Percentiles rank a stretch among this genome's conserved stretches.
phyloP scores from a whole-genome alignment of 2,329 filamentous ascomycete species.

The Monosporascus ibericus region DNA sequence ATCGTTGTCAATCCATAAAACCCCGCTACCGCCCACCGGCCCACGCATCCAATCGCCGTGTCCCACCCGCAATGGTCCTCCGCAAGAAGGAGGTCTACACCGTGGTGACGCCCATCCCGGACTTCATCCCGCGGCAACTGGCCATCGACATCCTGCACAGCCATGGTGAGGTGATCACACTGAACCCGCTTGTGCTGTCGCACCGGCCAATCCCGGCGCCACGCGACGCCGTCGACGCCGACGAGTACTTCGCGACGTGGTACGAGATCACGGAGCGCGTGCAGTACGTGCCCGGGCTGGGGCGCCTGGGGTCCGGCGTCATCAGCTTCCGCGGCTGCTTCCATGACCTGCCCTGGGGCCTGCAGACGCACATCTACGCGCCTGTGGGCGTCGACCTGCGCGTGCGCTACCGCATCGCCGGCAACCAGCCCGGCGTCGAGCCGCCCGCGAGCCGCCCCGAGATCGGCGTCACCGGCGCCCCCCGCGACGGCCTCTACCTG shows the following conservation, averaged over 20 bases:
- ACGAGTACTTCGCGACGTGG: slow-evolving; percentile 70
- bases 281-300: slow-evolving; percentile 60
- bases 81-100: slow-evolving; percentile 62
- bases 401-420: slow-evolving; percentile 62
- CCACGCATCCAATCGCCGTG: neutral
- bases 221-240: slow-evolving; percentile 54
- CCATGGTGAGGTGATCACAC: slow-evolving; percentile 63
- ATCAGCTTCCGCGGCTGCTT: slow-evolving; percentile 68
- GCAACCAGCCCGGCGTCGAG: slow-evolving; percentile 62
- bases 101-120: slow-evolving; percentile 63
- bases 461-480: slow-evolving; percentile 55
- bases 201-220: slow-evolving; percentile 61
- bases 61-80: slow-evolving; percentile 35
- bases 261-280: slow-evolving; percentile 67
- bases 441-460: slow-evolving; percentile 52
- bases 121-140: slow-evolving; percentile 64
- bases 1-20: neutral
- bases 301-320: slow-evolving; percentile 57
- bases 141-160: slow-evolving; percentile 68
- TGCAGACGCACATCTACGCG: slow-evolving; percentile 67
- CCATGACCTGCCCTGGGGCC: slow-evolving; percentile 65
- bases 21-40: neutral
- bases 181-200: slow-evolving; percentile 62
- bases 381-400: slow-evolving; percentile 61
- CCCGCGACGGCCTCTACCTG: slow-evolving; percentile 60